phyloP scores from a whole-genome alignment of 2,329 filamentous ascomycete genomes.

The Xylariales sp. region DNA sequence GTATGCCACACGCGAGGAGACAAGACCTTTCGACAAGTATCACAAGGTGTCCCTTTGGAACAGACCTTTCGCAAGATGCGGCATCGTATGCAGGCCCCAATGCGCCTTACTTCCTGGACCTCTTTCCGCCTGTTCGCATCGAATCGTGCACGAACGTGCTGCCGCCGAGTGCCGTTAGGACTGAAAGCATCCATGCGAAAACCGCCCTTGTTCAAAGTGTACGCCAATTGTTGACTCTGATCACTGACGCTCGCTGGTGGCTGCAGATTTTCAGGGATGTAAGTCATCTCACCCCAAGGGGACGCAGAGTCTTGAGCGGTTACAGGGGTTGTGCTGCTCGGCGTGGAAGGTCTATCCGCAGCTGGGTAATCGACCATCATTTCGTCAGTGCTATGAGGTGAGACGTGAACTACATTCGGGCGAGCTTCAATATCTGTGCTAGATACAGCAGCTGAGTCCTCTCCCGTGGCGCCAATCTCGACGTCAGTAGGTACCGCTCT shows the following conservation, averaged over 20 bases:
- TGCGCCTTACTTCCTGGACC: slow-evolving; percentile 60
- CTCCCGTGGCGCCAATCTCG: background rate
- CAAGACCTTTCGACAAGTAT: slow-evolving; percentile 59
- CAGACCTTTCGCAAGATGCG: slow-evolving; percentile 64
- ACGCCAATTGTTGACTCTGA: slow-evolving; percentile 20
- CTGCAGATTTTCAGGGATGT: slow-evolving; percentile 23
- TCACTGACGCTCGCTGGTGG: slow-evolving; percentile 23
- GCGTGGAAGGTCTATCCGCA: background rate
- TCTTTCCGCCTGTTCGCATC: slow-evolving; percentile 56
- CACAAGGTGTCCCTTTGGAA: slow-evolving; percentile 58
- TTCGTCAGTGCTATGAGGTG: slow-evolving; percentile 13
- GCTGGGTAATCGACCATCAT: slow-evolving; percentile 21
- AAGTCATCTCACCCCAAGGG: slow-evolving; percentile 25
- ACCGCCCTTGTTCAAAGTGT: slow-evolving; percentile 37
- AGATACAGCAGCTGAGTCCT: background rate
- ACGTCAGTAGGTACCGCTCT: background rate
- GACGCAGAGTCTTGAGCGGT: slow-evolving; percentile 11
- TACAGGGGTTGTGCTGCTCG: background rate
- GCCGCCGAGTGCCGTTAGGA: slow-evolving; percentile 41
- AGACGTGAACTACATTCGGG: background rate
- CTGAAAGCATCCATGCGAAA: slow-evolving; percentile 47
- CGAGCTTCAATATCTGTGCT: slow-evolving; percentile 6
- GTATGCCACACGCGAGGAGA: slow-evolving; percentile 62
- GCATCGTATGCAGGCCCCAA: slow-evolving; percentile 63
- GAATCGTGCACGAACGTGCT: slow-evolving; percentile 54